Conservation (phyloP, 2,329 filamentous ascomycete species). For the Madurella mycetomatis region DNA sequence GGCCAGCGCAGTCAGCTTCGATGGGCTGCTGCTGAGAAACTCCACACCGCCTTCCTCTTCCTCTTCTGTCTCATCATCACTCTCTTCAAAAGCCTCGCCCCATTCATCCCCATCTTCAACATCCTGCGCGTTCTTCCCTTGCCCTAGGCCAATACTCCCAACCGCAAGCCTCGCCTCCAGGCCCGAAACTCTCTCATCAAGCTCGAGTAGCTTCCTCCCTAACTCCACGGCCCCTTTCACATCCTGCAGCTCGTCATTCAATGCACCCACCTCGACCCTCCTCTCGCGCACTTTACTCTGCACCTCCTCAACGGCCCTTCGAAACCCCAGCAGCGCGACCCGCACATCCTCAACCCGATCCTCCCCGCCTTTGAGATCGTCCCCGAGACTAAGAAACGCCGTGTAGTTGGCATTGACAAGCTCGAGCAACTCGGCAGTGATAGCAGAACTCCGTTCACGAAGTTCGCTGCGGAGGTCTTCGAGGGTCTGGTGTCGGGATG, state of each 20-base stretch:
- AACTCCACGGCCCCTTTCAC: slow-evolving; percentile 60
- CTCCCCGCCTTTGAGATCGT: slow-evolving; percentile 78
- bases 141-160: slow-evolving; percentile 28
- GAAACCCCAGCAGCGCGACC: slow-evolving; percentile 80
- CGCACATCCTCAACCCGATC: slow-evolving; percentile 87
- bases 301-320: slow-evolving; percentile 73
- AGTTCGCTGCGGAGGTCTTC: slow-evolving; percentile 88
- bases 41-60: slow-evolving; percentile 30
- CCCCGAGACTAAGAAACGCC: slow-evolving; percentile 80
- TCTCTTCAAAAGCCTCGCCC: slow-evolving; percentile 28
- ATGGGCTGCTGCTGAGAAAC: slow-evolving; percentile 43
- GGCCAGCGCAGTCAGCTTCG: slow-evolving; percentile 43
- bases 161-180: slow-evolving; percentile 62
- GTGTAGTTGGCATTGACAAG: slow-evolving; percentile 95
- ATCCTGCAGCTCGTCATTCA: slow-evolving; percentile 56
- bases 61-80: slow-evolving; percentile 31
- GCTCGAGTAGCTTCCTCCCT: slow-evolving; percentile 60
- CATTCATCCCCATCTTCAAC: slow-evolving; percentile 28
- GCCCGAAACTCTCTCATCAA: slow-evolving; percentile 57
- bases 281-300: slow-evolving; percentile 57
- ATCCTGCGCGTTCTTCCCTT: slow-evolving; percentile 24
- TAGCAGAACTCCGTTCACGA: slow-evolving; percentile 70
- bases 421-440: slow-evolving; percentile 84
- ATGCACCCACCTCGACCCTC: slow-evolving; percentile 41
- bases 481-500: slow-evolving; percentile 86